Percentiles rank a stretch among this genome's conserved stretches.
These are phyloP conservation scores for Auriscalpium microsporum DNA, from an alignment of 768 basidiomycete species.

Conservation along the genomic window DNA sequence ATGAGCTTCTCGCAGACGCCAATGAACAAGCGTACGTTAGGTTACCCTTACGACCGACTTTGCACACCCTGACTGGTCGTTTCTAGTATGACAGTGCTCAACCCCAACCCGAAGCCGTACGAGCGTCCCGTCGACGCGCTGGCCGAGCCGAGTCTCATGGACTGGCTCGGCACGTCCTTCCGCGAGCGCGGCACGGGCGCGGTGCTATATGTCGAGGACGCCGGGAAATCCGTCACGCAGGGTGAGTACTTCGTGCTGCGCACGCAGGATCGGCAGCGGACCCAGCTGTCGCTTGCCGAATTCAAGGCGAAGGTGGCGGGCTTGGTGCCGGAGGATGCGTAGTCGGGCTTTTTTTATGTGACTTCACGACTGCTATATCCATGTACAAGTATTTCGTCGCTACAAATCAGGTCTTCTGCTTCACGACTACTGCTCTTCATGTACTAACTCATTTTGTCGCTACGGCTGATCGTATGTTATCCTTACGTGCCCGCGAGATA, in stretches of 20 bases:
- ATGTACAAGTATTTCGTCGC: too few species aligned
- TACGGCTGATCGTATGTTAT: too few species aligned
- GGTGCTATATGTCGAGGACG: neutral
- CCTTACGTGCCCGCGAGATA: conserved; percentile 41
- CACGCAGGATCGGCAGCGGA: neutral
- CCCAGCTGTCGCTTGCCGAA: neutral
- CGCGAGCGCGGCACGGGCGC: neutral
- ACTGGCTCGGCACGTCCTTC: neutral
- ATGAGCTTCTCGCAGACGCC: too few species aligned
- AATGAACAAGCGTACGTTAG: conserved; percentile 5
- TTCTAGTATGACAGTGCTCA: neutral
- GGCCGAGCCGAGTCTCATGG: neutral
- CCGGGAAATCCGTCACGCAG: neutral
- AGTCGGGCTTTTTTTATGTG: too few species aligned
- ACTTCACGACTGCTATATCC: too few species aligned
- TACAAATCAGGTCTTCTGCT: too few species aligned
- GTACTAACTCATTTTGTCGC: too few species aligned
- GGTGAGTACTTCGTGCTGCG: neutral
- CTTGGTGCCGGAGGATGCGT: too few species aligned
- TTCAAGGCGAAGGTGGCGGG: neutral
- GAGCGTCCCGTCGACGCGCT: neutral
- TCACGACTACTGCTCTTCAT: too few species aligned
- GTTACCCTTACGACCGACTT: neutral
- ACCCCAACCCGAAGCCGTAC: neutral
- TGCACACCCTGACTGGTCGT: neutral